Conservation (phyloP, 108 stramenopile genomes). For the Cyclotella distinguenda region DNA sequence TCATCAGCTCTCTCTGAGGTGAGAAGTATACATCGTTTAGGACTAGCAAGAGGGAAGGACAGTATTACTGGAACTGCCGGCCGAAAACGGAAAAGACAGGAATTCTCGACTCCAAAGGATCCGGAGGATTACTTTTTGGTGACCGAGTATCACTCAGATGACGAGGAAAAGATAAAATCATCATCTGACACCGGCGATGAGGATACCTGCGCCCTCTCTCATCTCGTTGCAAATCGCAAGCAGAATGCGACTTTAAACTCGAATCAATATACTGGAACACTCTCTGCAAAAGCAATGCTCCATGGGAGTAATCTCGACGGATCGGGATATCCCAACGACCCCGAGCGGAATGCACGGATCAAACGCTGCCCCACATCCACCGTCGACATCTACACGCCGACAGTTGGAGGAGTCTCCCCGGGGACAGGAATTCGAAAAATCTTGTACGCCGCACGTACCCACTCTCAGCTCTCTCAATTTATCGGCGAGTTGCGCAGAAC, state of each 20-base stretch:
- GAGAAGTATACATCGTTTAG: constrained; percentile 14
- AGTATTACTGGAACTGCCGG: constrained; percentile 1
- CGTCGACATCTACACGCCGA: not conserved
- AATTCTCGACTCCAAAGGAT: no score
- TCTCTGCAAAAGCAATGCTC: constrained; percentile 40
- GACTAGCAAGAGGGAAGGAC: not conserved
- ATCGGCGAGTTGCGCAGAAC: constrained; percentile 80
- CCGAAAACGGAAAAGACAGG: no score
- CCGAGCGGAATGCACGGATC: constrained; percentile 22
- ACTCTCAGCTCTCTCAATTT: constrained; percentile 97
- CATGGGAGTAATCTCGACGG: constrained; percentile 60
- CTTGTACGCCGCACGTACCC: constrained; percentile 91
- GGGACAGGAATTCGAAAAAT: constrained; percentile 68
- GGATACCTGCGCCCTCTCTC: not conserved
- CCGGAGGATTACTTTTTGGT: constrained; percentile 54
- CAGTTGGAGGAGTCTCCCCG: constrained; percentile 53
- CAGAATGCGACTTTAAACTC: no score
- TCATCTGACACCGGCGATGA: constrained; percentile 27
- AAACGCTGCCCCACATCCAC: not conserved
- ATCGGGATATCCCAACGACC: constrained; percentile 41
- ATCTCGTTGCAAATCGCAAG: no score
- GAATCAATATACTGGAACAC: not conserved
- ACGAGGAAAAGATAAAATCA: constrained; percentile 13
- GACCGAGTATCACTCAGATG: constrained; percentile 55
- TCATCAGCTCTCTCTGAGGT: constrained; percentile 27